phyloP scores from a whole-genome alignment of 768 basidiomycete genomes.

The Amanita polypyramis region DNA sequence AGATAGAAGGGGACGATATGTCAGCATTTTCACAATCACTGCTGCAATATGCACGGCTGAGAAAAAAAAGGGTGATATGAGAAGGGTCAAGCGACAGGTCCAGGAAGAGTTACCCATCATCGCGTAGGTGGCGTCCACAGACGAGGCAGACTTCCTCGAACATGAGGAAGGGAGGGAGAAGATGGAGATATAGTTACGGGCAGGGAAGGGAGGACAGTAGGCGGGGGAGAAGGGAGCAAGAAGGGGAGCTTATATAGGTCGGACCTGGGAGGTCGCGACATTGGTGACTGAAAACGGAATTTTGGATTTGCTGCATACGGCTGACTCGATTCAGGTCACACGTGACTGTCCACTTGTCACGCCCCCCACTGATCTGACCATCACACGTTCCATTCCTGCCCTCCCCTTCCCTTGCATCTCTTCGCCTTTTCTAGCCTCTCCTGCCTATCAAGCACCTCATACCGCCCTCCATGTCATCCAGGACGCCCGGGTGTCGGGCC shows the following conservation, averaged over 20 bases:
- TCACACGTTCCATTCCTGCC: background rate
- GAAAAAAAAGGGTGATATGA: constrained; percentile 13
- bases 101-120: constrained; percentile 43
- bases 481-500: background rate
- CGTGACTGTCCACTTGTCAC: constrained; percentile 5
- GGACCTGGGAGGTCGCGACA: constrained; percentile 27
- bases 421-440: background rate
- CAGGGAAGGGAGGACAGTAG: constrained; percentile 8
- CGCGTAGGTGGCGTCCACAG: constrained; percentile 55
- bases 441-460: background rate
- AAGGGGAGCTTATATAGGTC: constrained; percentile 26
- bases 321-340: constrained; percentile 22
- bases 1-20: constrained; percentile 55
- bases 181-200: constrained; percentile 8
- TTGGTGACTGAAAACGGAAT: constrained; percentile 24
- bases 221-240: constrained; percentile 11
- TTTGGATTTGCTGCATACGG: constrained; percentile 21
- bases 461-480: background rate
- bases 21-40: constrained; percentile 56
- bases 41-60: constrained; percentile 60
- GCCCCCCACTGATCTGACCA: background rate
- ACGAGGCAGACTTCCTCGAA: constrained; percentile 72
- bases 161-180: constrained; percentile 28
- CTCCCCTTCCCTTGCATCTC: background rate
- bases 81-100: constrained; percentile 9